Evolutionary conservation across 768 basidiomycete species (phyloP), one percentile per base, ranked within the genome.

Genomic region (Suillus decipiens): DNA sequence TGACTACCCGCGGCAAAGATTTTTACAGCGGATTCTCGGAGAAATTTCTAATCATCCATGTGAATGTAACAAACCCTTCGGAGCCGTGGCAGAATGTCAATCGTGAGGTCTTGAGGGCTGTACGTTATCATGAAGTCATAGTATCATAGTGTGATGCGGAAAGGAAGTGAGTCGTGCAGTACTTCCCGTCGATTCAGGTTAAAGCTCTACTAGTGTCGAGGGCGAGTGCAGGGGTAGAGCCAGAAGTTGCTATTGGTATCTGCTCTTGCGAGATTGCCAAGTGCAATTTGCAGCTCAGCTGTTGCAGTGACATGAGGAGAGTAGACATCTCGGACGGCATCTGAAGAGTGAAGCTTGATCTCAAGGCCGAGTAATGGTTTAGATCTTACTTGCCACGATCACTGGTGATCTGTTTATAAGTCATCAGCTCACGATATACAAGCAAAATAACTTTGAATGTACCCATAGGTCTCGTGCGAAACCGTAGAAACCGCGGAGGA

Each of bases 381-480:
- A 24, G 11, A 28, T 19, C 3, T 24, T 41, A 41, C 37, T 85
- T 83, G 64, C 85, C 84, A 67, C 86, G 86, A 68, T 87, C 85
- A 22, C 81, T 79, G 0, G 82, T 83, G 22, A 68, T 22, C 66
- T 61, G 54, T 11, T 34, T 11, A 31, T 2, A 36, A n/a, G 60
- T n/a, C 14, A n/a, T 47, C 47, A 53, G 48, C 34, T 5, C 7
- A 31, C 50, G 28, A 33, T 37, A 33, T 7, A 12, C 19, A 17
- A 36, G 22, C 10, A 31, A 19, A 7, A 45, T n/a, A 15, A 22
- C 34, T 34, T 10, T 64, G 34, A 34, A 42, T 19, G 33, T 56
- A 86, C 81, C 84, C 84, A 86, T 51, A 83, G 71, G 45, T 83
- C 79, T 55, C 81, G 78, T 59, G 79, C 73, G 65, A 85, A 84